Percentiles rank a stretch among this genome's conserved stretches.
These are phyloP conservation scores for Lupinus albus DNA, from an alignment of 306 rosid genomes.

Conservation along the genomic window DNA sequence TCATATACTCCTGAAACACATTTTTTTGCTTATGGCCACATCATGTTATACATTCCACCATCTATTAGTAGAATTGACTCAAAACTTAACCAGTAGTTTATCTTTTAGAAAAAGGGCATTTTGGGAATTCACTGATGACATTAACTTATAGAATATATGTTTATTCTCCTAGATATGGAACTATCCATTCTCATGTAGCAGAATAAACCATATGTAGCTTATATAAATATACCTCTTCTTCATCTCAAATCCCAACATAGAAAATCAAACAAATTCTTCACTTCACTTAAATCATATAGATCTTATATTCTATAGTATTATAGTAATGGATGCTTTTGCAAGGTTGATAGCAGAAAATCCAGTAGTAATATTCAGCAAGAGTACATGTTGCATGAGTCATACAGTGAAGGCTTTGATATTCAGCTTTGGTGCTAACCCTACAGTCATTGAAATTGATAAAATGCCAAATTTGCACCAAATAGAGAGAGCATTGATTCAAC, in stretches of 20 bases:
- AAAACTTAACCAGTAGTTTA: neutral
- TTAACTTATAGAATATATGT: constrained; percentile 15
- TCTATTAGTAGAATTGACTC: neutral
- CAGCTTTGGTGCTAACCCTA: constrained; percentile 57
- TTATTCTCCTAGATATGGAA: neutral
- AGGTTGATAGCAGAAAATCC: constrained; percentile 62
- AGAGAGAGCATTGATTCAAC: constrained; percentile 51
- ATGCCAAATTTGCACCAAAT: constrained; percentile 55
- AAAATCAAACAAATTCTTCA: constrained; percentile 33
- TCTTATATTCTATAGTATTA: neutral
- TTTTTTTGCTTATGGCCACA: too few species aligned
- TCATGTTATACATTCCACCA: too few species aligned
- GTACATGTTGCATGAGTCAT: constrained; percentile 55
- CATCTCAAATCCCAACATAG: constrained; percentile 44
- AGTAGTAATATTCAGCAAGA: constrained; percentile 77
- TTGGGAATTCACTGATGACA: constrained; percentile 39
- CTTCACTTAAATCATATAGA: constrained; percentile 1
- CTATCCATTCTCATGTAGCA: constrained; percentile 31
- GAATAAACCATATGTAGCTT: constrained; percentile 30
- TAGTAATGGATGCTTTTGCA: constrained; percentile 57
- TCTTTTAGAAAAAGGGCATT: constrained; percentile 28
- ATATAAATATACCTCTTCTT: constrained; percentile 50
- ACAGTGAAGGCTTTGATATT: constrained; percentile 55
- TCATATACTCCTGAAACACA: too few species aligned
- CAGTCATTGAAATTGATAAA: constrained; percentile 60